A percentile compares a stretch with the other conserved stretches of the same genome.
These are phyloP conservation scores for Talaromyces adpressus DNA, from an alignment of 495 filamentous ascomycete species.

Conservation along the genomic window DNA sequence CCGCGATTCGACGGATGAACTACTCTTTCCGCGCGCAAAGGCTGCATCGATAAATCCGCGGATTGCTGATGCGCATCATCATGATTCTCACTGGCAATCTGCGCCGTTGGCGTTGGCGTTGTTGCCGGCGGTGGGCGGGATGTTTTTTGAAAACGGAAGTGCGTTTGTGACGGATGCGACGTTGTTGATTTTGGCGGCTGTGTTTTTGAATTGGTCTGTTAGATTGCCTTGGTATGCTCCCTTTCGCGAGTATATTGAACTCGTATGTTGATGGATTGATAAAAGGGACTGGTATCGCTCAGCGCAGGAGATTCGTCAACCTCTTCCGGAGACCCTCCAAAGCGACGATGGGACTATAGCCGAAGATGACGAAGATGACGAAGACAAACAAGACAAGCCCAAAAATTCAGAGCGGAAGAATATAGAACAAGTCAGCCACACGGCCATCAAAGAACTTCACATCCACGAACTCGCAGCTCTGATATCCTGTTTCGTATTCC, in stretches of 20 bases:
- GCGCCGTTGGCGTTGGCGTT: slow-evolving; percentile 75
- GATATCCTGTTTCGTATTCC: slow-evolving; percentile 70
- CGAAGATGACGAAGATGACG: slow-evolving; percentile 33
- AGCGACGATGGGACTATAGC: slow-evolving; percentile 39
- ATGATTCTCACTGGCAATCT: slow-evolving; percentile 65
- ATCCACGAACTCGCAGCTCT: slow-evolving; percentile 69
- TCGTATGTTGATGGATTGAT: background rate
- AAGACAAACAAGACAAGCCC: slow-evolving; percentile 28
- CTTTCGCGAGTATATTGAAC: background rate
- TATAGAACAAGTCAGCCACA: slow-evolving; percentile 5
- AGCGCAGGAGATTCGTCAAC: slow-evolving; percentile 55
- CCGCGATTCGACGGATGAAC: slow-evolving; percentile 62
- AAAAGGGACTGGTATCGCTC: slow-evolving; percentile 86
- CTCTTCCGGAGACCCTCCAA: slow-evolving; percentile 23
- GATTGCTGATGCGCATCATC: slow-evolving; percentile 20
- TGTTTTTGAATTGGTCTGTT: slow-evolving; percentile 93
- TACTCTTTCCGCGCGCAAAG: slow-evolving; percentile 57
- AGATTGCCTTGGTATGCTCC: slow-evolving; percentile 71
- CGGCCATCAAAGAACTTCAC: slow-evolving; percentile 59
- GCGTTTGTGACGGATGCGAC: slow-evolving; percentile 78
- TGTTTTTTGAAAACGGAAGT: slow-evolving; percentile 80
- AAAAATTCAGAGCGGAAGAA: slow-evolving; percentile 9
- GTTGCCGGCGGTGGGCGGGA: slow-evolving; percentile 74
- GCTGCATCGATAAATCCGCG: background rate
- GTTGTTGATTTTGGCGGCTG: slow-evolving; percentile 65